Base-by-base conservation (phyloP, 805 yeast species). In the Candida koratica region DNA sequence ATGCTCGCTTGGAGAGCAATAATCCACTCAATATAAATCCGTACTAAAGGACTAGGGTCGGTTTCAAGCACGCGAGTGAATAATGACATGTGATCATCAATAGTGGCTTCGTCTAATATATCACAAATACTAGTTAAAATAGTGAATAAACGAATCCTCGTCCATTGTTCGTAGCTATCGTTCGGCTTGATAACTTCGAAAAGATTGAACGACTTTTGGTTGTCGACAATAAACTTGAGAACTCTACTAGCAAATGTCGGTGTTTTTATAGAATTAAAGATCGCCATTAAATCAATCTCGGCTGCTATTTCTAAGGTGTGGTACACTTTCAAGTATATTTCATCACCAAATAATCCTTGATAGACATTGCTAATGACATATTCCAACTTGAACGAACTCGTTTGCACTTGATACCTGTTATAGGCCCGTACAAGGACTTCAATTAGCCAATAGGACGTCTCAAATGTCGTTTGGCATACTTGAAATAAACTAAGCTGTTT, bases 11-110 rank as follows among this genome's bases (percentile, higher is more conserved):
- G 60, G 11, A 63, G 57, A 0, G 85, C 72, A 25, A 81, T 56
- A 10, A 81, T 63, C 96, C 96, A 89, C 51, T 89, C 97, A 37
- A 84, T 58, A 48, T 82, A 85, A 2, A 73, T 60, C 38, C 97
- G 71, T 4, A 77, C 84, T 30, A 79, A 61, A 0, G 96, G 96
- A 43, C 93, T 82, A 10, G 85, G 76, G 43, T 90, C 97, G 2
- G 62, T 57, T 10, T 52, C 67, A 6, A 65, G 46, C 19, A 61
- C 36, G 1, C 40, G 32, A 27, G 69, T 62, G 9, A 85, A 60
- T 0, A 36, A 33, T 0, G 55, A 43, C 6, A 75, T 51, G 25
- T 52, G 44, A 14, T 38, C 23, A 7, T 30, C 20, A 4, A 44
- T 22, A 5, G n/a, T 24, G 2, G 30, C 35, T 11, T 17, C 27